phyloP scores from a whole-genome alignment of 1,139 yeast genomes.

The Pichia sp. region DNA sequence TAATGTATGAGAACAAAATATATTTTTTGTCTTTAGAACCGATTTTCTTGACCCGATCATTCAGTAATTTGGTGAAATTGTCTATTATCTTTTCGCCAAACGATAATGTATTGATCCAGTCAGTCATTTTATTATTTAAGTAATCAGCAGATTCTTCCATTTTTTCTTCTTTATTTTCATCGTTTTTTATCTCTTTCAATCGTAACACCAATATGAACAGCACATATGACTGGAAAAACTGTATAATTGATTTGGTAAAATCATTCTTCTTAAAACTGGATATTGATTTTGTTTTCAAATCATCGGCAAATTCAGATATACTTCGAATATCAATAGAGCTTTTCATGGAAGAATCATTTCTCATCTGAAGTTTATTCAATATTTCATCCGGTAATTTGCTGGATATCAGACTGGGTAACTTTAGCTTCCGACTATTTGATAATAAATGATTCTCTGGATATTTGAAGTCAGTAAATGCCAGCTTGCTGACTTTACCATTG shows the following conservation, averaged over 20 bases:
- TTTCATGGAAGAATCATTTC: too few relatives aligned
- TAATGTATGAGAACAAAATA: constrained; percentile 1
- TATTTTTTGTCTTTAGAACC: background rate
- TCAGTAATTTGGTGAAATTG: constrained; percentile 8
- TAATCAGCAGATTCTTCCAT: background rate
- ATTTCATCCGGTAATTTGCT: constrained; percentile 6
- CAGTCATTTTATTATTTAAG: constrained; percentile 10
- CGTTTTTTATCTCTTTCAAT: constrained; percentile 2
- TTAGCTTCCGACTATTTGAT: constrained; percentile 1
- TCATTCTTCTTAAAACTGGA: too few relatives aligned
- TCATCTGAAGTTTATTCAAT: background rate
- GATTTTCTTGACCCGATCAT: background rate
- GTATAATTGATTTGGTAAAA: constrained; percentile 1
- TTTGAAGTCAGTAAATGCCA: constrained; percentile 3
- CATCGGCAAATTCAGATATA: constrained; percentile 3
- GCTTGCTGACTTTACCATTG: background rate
- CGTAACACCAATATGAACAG: constrained; percentile 4
- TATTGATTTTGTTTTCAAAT: constrained; percentile 2
- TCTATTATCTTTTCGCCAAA: constrained; percentile 10
- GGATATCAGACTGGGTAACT: constrained; percentile 10
- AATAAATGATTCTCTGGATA: constrained; percentile 1
- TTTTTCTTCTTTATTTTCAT: background rate
- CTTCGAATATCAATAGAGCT: too few relatives aligned
- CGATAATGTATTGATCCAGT: constrained; percentile 11
- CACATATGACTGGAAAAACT: constrained; percentile 7